phyloP scores from a whole-genome alignment of 2,329 filamentous ascomycete genomes.

The Clonostachys rhizophaga region DNA sequence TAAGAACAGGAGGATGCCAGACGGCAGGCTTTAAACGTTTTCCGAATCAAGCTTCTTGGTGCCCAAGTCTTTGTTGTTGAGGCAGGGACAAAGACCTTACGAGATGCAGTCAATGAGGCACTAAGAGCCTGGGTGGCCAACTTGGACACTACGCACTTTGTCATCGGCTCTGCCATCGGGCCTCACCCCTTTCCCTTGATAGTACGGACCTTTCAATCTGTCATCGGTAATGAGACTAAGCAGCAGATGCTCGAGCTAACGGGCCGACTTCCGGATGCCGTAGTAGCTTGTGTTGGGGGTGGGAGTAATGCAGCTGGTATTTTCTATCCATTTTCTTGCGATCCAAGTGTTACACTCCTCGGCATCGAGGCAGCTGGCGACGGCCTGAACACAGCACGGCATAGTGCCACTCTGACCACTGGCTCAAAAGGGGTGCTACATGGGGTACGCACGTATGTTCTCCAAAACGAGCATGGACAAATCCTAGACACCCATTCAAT shows the following conservation, averaged over 20 bases:
- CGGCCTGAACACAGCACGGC: neutral
- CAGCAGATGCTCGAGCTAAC: neutral
- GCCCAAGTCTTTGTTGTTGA: conserved; percentile 83
- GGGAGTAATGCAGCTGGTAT: conserved; percentile 1
- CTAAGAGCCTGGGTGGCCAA: conserved; percentile 82
- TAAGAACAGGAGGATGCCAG: conserved; percentile 71
- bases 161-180: conserved; percentile 87
- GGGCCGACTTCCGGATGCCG: conserved; percentile 7
- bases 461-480: neutral
- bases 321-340: neutral
- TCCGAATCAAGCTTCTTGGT: conserved; percentile 88
- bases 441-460: neutral
- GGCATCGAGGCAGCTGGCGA: neutral
- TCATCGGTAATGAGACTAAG: conserved; percentile 69
- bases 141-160: conserved; percentile 64
- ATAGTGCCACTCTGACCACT: neutral
- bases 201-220: conserved; percentile 85
- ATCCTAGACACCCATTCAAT: neutral
- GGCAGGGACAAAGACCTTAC: conserved; percentile 69
- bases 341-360: neutral
- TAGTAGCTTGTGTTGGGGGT: conserved; percentile 3
- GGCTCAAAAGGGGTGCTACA: neutral
- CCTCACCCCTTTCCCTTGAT: conserved; percentile 92
- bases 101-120: conserved; percentile 83
- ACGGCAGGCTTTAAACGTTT: conserved; percentile 89